Conservation (phyloP, 352 stramenopile species). For the Elongisporangium senticosum region DNA sequence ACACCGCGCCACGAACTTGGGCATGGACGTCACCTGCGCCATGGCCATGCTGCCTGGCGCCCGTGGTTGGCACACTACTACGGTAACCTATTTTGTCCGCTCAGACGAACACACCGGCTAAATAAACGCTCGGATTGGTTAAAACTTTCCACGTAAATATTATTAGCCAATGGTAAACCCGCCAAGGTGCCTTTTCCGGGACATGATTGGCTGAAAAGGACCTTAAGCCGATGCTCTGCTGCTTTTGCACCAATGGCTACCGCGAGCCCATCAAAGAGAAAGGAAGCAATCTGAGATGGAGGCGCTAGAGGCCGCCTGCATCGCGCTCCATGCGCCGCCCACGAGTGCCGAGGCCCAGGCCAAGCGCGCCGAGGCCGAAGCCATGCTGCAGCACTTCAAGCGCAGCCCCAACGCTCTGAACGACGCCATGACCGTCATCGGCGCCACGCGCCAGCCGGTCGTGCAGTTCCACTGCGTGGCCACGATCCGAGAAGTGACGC, state of each 20-base stretch:
- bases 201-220: no score
- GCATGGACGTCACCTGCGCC: slow-evolving; percentile 36
- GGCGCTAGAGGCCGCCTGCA: slow-evolving; percentile 58
- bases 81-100: background rate
- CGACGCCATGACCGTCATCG: slow-evolving; percentile 56
- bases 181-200: background rate
- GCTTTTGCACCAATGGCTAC: slow-evolving; percentile 15
- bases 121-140: background rate
- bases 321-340: slow-evolving; percentile 61
- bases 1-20: slow-evolving; percentile 65
- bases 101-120: background rate
- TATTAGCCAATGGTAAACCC: slow-evolving; percentile 2
- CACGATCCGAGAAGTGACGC: slow-evolving; percentile 67
- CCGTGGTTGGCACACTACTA: background rate
- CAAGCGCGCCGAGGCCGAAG: slow-evolving; percentile 55
- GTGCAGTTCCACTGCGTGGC: slow-evolving; percentile 82
- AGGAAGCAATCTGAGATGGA: slow-evolving; percentile 26
- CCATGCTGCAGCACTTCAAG: slow-evolving; percentile 77
- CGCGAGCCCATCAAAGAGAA: background rate
- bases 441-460: slow-evolving; percentile 24
- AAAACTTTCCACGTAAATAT: background rate
- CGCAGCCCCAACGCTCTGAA: slow-evolving; percentile 54
- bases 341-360: slow-evolving; percentile 37
- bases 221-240: no score
- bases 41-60: slow-evolving; percentile 6